phyloP scores from a whole-genome alignment of 2,329 filamentous ascomycete species.

The Microsporum audouinii region DNA sequence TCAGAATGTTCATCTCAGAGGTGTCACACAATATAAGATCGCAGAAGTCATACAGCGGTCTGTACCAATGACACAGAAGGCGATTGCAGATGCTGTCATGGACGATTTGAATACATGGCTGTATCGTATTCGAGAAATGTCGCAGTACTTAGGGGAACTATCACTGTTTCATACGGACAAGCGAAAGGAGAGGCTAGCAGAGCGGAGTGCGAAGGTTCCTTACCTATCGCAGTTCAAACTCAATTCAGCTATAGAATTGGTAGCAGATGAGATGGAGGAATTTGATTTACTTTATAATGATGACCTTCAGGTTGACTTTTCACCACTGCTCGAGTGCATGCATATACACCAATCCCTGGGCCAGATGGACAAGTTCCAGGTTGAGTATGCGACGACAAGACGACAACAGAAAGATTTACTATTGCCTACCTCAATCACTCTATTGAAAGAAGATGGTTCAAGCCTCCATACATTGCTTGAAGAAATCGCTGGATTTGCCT shows the following conservation, averaged over 20 bases:
- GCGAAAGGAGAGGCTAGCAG: slow-evolving; percentile 68
- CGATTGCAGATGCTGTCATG: slow-evolving; percentile 95
- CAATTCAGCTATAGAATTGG: slow-evolving; percentile 90
- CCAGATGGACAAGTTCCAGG: slow-evolving; percentile 79
- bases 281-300: slow-evolving; percentile 94
- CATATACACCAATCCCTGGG: slow-evolving; percentile 94
- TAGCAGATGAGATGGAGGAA: slow-evolving; percentile 89
- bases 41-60: slow-evolving; percentile 94
- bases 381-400: slow-evolving; percentile 84
- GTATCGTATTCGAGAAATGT: slow-evolving; percentile 86
- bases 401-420: slow-evolving; percentile 85
- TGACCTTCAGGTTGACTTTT: slow-evolving; percentile 87
- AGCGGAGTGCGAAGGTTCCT: slow-evolving; percentile 62
- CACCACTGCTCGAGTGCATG: slow-evolving; percentile 82
- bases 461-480: slow-evolving; percentile 85
- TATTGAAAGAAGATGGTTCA: slow-evolving; percentile 71
- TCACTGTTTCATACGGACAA: slow-evolving; percentile 94
- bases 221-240: slow-evolving; percentile 76
- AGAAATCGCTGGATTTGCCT: slow-evolving; percentile 89
- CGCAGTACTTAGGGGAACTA: slow-evolving; percentile 89
- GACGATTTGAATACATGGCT: slow-evolving; percentile 94
- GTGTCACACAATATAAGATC: slow-evolving; percentile 87
- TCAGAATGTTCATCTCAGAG: slow-evolving; percentile 90
- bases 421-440: slow-evolving; percentile 61
- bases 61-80: slow-evolving; percentile 80